Evolutionary conservation across 208 protist genomes (phyloP).

Genomic region (Sergeia podlipaevii): DNA sequence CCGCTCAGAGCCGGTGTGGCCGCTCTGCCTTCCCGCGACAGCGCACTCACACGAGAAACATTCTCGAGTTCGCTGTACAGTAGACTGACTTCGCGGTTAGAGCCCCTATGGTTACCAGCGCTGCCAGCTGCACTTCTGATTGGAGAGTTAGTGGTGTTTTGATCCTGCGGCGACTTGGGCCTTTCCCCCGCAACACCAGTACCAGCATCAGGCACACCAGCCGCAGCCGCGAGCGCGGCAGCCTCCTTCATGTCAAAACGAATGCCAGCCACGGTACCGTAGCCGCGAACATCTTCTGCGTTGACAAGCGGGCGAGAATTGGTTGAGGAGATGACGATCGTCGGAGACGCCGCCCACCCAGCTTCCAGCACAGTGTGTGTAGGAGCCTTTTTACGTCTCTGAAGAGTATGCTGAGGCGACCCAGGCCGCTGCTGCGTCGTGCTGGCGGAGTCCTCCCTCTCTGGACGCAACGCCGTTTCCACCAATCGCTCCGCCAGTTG

Average conservation of each 20-base stretch:
- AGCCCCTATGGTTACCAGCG: too few species aligned
- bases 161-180: neutral
- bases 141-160: too few species aligned
- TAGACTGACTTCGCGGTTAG: too few species aligned
- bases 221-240: neutral
- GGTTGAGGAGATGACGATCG: constrained; percentile 13
- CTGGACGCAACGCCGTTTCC: neutral
- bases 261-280: constrained; percentile 9
- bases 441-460: neutral
- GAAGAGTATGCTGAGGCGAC: neutral
- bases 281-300: constrained; percentile 5
- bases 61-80: too few species aligned
- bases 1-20: too few species aligned
- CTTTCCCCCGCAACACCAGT: neutral
- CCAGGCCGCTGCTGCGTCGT: neutral
- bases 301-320: constrained; percentile 8
- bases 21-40: too few species aligned
- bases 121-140: too few species aligned
- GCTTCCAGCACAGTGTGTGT: too few species aligned
- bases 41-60: too few species aligned
- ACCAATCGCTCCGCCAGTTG: neutral
- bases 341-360: constrained; percentile 8
- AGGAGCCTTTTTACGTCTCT: too few species aligned
- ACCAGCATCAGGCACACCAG: neutral
- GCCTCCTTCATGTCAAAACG: constrained; percentile 10